Evolutionary conservation across 2,329 filamentous ascomycete species (phyloP), one percentile per base, ranked within the genome.

Genomic region (Pezicula neosporulosa): DNA sequence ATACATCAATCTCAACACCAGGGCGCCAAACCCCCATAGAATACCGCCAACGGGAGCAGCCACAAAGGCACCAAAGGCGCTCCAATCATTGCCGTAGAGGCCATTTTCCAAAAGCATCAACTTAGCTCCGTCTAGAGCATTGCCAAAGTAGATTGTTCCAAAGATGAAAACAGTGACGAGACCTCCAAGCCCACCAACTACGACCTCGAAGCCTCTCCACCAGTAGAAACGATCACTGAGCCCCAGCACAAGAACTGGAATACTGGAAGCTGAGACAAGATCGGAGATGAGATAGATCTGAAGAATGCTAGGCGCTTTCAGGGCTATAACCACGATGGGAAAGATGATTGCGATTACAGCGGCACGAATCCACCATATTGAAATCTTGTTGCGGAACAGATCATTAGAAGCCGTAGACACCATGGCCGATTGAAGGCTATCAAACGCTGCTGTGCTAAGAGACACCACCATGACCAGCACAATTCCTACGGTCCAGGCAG

Each of bases 211-310:
- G 15, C 89, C 89, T 41, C 84, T 81, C 84, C 88, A 90, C 75
- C 82, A 91, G 71, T 87, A 89, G 63, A 72, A 73, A 42, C 71
- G 72, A 46, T 89, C 81, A 33, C 73, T 78, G 7, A 94, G 73
- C 0, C 89, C 89, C n/a, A 94, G 69, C 45, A 89, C 73, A 6
- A 94, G 73, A 10, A 89, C 84, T 0, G 89, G 89, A 48, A 94
- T 86, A 44, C 85, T 82, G 15, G 87, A 81, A 1, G 89, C 86
- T 15, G 87, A 90, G 53, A 94, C 80, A 7, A 94, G 78, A 65
- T 93, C 89, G 42, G 86, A 87, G 64, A 93, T 90, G 57, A 93
- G 77, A 73, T 89, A 93, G 66, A 93, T 91, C 68, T 90, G 87
- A 47, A 93, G 73, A 53, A 93, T 85, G 46, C 81, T 85, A 1